Percentiles rank a stretch among this genome's conserved stretches.
These are phyloP conservation scores for Cercospora nicotianae DNA, from an alignment of 2,329 filamentous ascomycete species.

Conservation along the genomic window DNA sequence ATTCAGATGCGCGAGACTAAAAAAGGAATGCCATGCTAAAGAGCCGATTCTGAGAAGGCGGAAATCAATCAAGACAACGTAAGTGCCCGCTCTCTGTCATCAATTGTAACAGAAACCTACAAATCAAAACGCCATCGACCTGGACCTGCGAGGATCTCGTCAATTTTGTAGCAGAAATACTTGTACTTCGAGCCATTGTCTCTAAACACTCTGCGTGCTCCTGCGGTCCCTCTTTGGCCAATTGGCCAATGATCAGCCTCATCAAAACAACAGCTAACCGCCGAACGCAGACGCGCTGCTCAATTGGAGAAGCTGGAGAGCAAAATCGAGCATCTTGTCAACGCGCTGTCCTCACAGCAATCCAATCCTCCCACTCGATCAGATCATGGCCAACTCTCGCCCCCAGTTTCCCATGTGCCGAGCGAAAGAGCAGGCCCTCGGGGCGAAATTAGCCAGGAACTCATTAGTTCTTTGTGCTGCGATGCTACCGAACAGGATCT, in stretches of 20 bases:
- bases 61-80: conserved; percentile 36
- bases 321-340: conserved; percentile 39
- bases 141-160: neutral
- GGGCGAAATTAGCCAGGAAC: conserved; percentile 2
- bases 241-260: neutral
- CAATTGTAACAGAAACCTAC: neutral
- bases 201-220: neutral
- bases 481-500: neutral
- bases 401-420: conserved; percentile 22
- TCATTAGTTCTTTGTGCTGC: conserved; percentile 14
- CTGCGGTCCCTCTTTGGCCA: neutral
- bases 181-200: neutral
- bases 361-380: conserved; percentile 21
- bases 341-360: conserved; percentile 30
- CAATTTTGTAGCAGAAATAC: neutral
- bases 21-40: conserved; percentile 36
- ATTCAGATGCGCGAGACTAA: conserved; percentile 34
- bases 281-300: conserved; percentile 32
- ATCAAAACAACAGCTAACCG: neutral
- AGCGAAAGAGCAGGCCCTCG: conserved; percentile 6
- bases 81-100: conserved; percentile 15
- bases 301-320: conserved; percentile 39
- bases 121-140: conserved; percentile 3
- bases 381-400: conserved; percentile 28
- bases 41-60: conserved; percentile 32